Evolutionary conservation across 1,139 yeast species (phyloP).

Genomic region (Sugiyamaella sp.): DNA sequence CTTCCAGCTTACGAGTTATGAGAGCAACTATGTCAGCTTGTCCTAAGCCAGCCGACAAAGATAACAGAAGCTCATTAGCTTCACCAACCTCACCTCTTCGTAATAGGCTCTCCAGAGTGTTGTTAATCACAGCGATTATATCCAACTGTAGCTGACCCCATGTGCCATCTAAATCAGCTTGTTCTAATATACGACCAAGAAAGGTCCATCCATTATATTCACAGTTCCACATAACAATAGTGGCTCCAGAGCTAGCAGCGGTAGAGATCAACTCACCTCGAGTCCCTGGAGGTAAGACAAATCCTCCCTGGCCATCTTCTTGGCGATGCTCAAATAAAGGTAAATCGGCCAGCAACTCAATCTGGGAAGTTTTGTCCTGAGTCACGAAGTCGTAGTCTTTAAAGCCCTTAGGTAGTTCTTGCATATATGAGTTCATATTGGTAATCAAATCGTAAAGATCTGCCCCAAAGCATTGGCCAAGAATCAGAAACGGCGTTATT

Average conservation of each 20-base stretch:
- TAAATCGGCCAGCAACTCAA: constrained; percentile 46
- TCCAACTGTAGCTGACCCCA: constrained; percentile 50
- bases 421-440: constrained; percentile 63
- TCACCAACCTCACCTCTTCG: constrained; percentile 39
- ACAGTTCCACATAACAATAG: constrained; percentile 68
- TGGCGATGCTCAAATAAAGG: constrained; percentile 49
- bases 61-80: constrained; percentile 48
- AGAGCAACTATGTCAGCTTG: constrained; percentile 73
- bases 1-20: constrained; percentile 63
- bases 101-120: constrained; percentile 51
- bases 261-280: constrained; percentile 62
- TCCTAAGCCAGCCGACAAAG: constrained; percentile 61
- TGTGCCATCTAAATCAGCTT: constrained; percentile 48
- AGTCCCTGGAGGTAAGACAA: constrained; percentile 57
- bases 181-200: constrained; percentile 75
- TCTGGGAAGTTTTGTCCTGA: constrained; percentile 33
- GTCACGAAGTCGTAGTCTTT: constrained; percentile 38
- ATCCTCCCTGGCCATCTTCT: constrained; percentile 45
- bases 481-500: constrained; percentile 60
- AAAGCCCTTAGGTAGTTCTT: constrained; percentile 42
- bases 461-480: constrained; percentile 62
- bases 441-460: constrained; percentile 61
- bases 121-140: constrained; percentile 55
- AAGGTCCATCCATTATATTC: constrained; percentile 86
- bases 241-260: constrained; percentile 40